Conservation (phyloP, 23 red algal species). For the Gracilariopsis chorda region DNA sequence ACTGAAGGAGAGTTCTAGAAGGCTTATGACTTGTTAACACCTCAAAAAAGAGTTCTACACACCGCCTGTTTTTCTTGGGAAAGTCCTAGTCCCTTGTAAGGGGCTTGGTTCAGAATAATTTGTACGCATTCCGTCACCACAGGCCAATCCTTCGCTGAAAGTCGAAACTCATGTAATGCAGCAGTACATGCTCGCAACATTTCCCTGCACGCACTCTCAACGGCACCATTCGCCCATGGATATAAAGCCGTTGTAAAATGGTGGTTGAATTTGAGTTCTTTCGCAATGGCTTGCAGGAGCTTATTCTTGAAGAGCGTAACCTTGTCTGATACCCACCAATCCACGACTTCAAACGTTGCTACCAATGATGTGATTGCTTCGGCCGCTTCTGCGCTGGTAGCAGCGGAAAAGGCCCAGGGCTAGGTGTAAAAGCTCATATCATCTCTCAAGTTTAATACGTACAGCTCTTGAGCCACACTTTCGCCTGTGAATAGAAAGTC, state of each 20-base stretch:
- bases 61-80: not conserved
- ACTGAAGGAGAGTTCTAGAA: not conserved
- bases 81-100: not conserved
- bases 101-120: not conserved
- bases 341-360: not conserved
- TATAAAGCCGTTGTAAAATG: not conserved
- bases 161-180: not conserved
- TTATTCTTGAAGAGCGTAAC: not conserved
- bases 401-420: not conserved
- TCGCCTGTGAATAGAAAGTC: not conserved
- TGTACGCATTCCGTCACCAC: not conserved
- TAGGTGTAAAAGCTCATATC: not conserved
- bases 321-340: not conserved
- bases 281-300: not conserved
- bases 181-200: not conserved
- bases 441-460: not conserved
- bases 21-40: not conserved
- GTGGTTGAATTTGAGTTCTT: not conserved
- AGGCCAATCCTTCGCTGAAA: not conserved
- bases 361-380: not conserved
- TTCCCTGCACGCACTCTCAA: not conserved
- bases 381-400: not conserved
- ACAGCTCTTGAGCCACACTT: not conserved
- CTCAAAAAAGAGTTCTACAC: not conserved
- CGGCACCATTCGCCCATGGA: not conserved